phyloP scores from a whole-genome alignment of 179 eudicot species.

The Amaranthus tricolor region DNA sequence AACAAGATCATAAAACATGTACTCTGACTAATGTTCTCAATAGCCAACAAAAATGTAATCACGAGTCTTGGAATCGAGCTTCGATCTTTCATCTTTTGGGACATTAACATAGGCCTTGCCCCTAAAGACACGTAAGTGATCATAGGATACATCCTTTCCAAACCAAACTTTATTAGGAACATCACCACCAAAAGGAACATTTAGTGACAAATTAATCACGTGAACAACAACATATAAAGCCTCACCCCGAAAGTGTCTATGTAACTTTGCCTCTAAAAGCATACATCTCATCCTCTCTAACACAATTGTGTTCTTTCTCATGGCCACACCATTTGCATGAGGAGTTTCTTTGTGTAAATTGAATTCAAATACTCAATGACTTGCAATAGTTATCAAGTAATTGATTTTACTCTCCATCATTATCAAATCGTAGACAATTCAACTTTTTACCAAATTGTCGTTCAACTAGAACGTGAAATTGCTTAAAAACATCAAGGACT shows the following conservation, averaged over 20 bases:
- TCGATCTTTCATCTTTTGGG: conserved; percentile 22
- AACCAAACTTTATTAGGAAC: conserved; percentile 22
- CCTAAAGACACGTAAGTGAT: conserved; percentile 16
- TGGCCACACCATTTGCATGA: conserved; percentile 13
- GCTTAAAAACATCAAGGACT: no score
- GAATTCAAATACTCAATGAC: no score
- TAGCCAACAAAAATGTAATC: conserved; percentile 18
- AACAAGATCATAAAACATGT: conserved; percentile 14
- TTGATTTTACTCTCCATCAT: no score
- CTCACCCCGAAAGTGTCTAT: conserved; percentile 18
- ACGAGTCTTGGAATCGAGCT: conserved; percentile 9
- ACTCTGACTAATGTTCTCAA: conserved; percentile 14
- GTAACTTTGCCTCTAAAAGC: conserved; percentile 20
- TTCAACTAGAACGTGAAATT: not conserved
- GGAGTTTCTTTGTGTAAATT: no score
- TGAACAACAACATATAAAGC: conserved; percentile 12
- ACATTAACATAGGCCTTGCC: conserved; percentile 21
- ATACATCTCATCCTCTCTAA: conserved; percentile 15
- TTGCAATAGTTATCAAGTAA: no score
- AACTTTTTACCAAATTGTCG: conserved; percentile 12
- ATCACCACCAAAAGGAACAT: conserved; percentile 17
- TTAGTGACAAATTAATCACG: conserved; percentile 14
- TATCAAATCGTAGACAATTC: no score
- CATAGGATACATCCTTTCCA: conserved; percentile 12
- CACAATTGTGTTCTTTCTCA: conserved; percentile 20